Evolutionary conservation across 768 basidiomycete species (phyloP).

Genomic region (Suillus sp.): DNA sequence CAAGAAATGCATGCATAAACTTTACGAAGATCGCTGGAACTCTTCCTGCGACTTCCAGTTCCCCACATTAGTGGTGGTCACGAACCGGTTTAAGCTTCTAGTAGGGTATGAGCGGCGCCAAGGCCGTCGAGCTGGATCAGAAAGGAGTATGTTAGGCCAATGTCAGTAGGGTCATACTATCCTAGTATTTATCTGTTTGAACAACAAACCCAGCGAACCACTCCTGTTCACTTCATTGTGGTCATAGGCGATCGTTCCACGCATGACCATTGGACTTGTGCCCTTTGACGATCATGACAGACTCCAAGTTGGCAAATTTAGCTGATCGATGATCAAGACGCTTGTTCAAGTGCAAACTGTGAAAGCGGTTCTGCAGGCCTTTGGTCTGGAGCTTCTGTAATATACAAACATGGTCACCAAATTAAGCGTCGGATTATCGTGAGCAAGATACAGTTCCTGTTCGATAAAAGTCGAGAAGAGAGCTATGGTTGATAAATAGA

Average conservation of each 20-base stretch:
- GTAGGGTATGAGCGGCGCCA: not conserved
- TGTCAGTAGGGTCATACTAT: too few species aligned
- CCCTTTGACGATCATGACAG: not conserved
- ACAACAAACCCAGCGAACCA: not conserved
- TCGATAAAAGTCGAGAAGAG: not conserved
- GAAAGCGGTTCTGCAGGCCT: too few species aligned
- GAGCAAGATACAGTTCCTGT: not conserved
- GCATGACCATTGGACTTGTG: not conserved
- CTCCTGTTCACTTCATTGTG: not conserved
- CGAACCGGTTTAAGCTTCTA: not conserved
- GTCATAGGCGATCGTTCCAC: not conserved
- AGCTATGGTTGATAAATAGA: too few species aligned
- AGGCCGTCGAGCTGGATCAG: not conserved
- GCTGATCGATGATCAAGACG: not conserved
- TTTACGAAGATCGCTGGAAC: conserved; percentile 42
- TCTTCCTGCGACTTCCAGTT: conserved; percentile 43
- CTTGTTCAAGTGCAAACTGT: not conserved
- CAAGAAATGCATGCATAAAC: conserved; percentile 44
- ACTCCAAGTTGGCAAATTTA: not conserved
- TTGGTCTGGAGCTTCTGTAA: not conserved
- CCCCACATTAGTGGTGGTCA: conserved; percentile 32
- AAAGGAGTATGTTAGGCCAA: not conserved
- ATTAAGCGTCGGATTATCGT: not conserved
- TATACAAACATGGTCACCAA: not conserved
- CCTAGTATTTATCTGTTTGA: not conserved